Evolutionary conservation across 768 basidiomycete genomes (phyloP).

Genomic region (Amanita fuliginea): DNA sequence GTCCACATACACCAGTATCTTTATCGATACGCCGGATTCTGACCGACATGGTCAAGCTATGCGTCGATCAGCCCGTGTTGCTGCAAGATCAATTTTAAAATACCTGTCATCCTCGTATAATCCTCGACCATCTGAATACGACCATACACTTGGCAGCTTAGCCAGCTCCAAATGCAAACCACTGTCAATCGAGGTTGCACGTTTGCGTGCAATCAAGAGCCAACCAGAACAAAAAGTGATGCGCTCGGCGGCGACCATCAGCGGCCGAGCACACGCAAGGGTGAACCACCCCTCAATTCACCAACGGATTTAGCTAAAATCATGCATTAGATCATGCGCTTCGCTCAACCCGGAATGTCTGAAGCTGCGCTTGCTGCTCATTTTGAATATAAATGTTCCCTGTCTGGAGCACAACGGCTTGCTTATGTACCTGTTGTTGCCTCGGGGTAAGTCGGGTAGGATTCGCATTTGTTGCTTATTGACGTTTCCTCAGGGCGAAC

Average conservation of each 20-base stretch:
- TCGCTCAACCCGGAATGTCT: slow-evolving; percentile 33
- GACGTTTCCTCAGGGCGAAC: slow-evolving; percentile 46
- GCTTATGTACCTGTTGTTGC: slow-evolving; percentile 99
- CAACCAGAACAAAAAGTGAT: slow-evolving; percentile 66
- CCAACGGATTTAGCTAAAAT: background rate
- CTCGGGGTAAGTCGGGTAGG: slow-evolving; percentile 53
- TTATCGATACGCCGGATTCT: slow-evolving; percentile 35
- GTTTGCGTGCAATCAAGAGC: slow-evolving; percentile 72
- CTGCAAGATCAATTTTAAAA: slow-evolving; percentile 47
- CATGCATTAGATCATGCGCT: slow-evolving; percentile 60
- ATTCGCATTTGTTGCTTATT: background rate
- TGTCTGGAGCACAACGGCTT: slow-evolving; percentile 70
- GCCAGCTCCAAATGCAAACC: slow-evolving; percentile 32
- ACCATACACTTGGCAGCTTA: slow-evolving; percentile 44
- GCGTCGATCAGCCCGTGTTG: slow-evolving; percentile 23
- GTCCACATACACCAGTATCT: slow-evolving; percentile 36
- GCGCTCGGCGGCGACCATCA: slow-evolving; percentile 82
- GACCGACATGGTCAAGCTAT: slow-evolving; percentile 12
- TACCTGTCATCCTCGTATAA: slow-evolving; percentile 23
- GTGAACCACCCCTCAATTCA: slow-evolving; percentile 24
- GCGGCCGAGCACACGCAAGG: slow-evolving; percentile 74
- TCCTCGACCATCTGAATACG: slow-evolving; percentile 32
- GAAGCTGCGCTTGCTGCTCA: slow-evolving; percentile 49
- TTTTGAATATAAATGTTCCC: slow-evolving; percentile 81
- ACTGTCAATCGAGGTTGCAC: slow-evolving; percentile 60